A percentile compares a stretch with the other conserved stretches of the same genome.
These are phyloP conservation scores for Apostasia ramifera DNA, from an alignment of 106 monocot species.

Conservation along the genomic window DNA sequence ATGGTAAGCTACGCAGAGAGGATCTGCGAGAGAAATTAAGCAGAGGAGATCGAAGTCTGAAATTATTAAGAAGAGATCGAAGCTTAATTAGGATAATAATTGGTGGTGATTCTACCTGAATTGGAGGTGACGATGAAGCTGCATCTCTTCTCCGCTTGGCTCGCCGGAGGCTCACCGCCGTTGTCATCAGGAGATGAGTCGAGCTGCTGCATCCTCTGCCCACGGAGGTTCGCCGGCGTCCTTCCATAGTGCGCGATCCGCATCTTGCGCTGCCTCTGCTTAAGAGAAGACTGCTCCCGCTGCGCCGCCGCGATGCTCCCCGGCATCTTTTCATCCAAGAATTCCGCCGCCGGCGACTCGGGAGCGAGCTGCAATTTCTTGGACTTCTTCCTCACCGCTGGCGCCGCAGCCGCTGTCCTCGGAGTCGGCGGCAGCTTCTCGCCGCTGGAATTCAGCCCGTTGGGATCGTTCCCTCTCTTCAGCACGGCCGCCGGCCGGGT, in stretches of 20 bases:
- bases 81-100: neutral
- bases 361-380: slow-evolving; percentile 19
- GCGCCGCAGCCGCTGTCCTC: neutral
- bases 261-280: slow-evolving; percentile 66
- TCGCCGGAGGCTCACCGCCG: neutral
- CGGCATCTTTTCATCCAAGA: slow-evolving; percentile 25
- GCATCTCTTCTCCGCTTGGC: slow-evolving; percentile 63
- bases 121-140: slow-evolving; percentile 65
- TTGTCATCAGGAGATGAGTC: neutral
- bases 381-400: slow-evolving; percentile 30
- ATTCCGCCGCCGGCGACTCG: neutral
- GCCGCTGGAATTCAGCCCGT: slow-evolving; percentile 21
- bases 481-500: neutral
- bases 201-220: slow-evolving; percentile 4
- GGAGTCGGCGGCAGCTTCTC: slow-evolving; percentile 35
- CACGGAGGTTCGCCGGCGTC: slow-evolving; percentile 32
- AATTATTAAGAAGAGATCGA: neutral
- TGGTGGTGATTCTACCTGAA: slow-evolving; percentile 41
- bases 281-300: slow-evolving; percentile 49
- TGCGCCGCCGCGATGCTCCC: slow-evolving; percentile 82
- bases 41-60: neutral
- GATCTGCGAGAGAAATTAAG: slow-evolving; percentile 10
- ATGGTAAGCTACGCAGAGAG: slow-evolving; percentile 45
- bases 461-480: slow-evolving; percentile 24
- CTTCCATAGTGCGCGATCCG: slow-evolving; percentile 80